phyloP scores from a whole-genome alignment of 169 alveolate species.

The Plasmodium knowlesi region DNA sequence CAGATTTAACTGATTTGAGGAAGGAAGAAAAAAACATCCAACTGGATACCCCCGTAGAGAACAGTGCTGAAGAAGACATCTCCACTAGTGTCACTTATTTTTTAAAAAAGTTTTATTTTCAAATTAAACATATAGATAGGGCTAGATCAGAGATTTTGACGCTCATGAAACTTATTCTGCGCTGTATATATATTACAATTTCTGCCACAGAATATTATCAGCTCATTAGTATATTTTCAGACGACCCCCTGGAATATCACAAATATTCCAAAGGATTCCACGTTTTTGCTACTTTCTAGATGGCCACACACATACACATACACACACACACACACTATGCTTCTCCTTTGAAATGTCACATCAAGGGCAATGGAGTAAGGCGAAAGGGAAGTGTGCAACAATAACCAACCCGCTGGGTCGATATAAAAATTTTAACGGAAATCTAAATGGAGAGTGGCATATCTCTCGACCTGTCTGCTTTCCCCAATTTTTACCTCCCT shows the following conservation, averaged over 20 bases:
- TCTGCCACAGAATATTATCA: constrained; percentile 10
- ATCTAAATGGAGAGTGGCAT: background rate
- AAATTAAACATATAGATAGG: constrained; percentile 12
- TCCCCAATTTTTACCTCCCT: background rate
- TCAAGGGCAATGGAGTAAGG: background rate
- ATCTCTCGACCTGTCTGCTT: background rate
- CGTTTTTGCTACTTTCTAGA: constrained; percentile 34
- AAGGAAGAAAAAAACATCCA: background rate
- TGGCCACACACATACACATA: background rate
- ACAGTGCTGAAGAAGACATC: background rate
- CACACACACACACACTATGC: background rate
- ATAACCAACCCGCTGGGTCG: background rate
- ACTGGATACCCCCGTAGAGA: background rate
- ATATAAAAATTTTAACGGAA: background rate
- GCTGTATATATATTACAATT: background rate
- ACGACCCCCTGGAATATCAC: constrained; percentile 36
- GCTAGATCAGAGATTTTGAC: constrained; percentile 13
- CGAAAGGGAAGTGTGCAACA: background rate
- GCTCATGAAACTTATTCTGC: constrained; percentile 51
- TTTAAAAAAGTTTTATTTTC: constrained; percentile 45
- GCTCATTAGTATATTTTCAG: constrained; percentile 21
- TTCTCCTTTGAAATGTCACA: background rate
- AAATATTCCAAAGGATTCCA: constrained; percentile 34
- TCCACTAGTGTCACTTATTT: constrained; percentile 18
- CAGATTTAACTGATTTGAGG: background rate